A percentile compares a stretch with the other conserved stretches of the same genome.
Evolutionary conservation across 805 yeast species (phyloP).

Genomic region (Kazachstania psychrophila): DNA sequence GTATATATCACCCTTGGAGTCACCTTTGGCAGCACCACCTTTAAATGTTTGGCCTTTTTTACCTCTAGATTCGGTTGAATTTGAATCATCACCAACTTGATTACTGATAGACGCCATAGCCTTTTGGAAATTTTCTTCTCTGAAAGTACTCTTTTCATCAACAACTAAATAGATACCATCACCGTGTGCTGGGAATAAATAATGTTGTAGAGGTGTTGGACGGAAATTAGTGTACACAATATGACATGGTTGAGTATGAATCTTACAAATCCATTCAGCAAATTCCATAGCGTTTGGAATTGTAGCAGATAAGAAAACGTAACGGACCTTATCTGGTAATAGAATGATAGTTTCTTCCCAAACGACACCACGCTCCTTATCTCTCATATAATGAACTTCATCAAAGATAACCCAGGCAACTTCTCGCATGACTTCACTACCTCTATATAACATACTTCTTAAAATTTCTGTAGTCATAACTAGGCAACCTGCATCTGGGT

Average conservation of each 20-base stretch:
- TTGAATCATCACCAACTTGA: slow-evolving; percentile 76
- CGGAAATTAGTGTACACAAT: slow-evolving; percentile 98
- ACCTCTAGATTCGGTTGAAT: slow-evolving; percentile 44
- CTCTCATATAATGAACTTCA: slow-evolving; percentile 98
- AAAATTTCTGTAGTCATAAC: slow-evolving; percentile 99
- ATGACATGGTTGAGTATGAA: slow-evolving; percentile 94
- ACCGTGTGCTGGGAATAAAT: slow-evolving; percentile 96
- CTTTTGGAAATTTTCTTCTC: slow-evolving; percentile 96
- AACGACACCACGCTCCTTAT: slow-evolving; percentile 95
- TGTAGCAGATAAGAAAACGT: slow-evolving; percentile 90
- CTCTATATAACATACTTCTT: slow-evolving; percentile 92
- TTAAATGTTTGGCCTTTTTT: slow-evolving; percentile 78
- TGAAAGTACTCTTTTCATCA: slow-evolving; percentile 90
- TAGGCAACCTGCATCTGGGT: slow-evolving; percentile 95
- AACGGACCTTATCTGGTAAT: slow-evolving; percentile 91
- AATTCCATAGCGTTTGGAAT: slow-evolving; percentile 97
- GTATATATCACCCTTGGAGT: slow-evolving; percentile 74
- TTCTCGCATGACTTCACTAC: slow-evolving; percentile 96
- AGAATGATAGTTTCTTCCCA: slow-evolving; percentile 98
- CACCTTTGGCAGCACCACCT: slow-evolving; percentile 64
- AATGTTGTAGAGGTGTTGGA: slow-evolving; percentile 97
- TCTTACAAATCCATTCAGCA: slow-evolving; percentile 97
- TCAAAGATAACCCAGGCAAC: slow-evolving; percentile 98
- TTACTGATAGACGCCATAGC: slow-evolving; percentile 93
- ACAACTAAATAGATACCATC: slow-evolving; percentile 96